phyloP scores from a whole-genome alignment of 169 alveolate species.

The Cryptosporidium andersoni region DNA sequence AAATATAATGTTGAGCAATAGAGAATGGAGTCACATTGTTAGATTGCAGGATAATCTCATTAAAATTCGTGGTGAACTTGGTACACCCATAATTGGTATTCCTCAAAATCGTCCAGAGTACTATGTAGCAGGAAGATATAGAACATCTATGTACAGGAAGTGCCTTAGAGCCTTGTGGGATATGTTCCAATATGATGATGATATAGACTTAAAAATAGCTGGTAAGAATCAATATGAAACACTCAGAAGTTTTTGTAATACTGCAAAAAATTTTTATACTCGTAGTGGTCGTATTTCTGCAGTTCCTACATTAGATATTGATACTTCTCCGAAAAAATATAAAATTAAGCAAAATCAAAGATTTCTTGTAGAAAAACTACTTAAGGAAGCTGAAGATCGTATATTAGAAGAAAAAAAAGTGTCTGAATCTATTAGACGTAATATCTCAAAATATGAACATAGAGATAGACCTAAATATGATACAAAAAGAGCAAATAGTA shows the following conservation, averaged over 20 bases:
- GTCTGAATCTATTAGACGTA: slow-evolving; percentile 1
- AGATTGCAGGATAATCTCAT: slow-evolving; percentile 29
- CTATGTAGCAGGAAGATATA: slow-evolving; percentile 67
- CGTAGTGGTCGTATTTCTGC: slow-evolving; percentile 58
- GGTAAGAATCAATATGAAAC: slow-evolving; percentile 61
- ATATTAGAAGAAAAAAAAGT: slow-evolving; percentile 18
- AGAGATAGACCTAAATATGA: slow-evolving; percentile 6
- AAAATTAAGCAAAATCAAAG: not conserved
- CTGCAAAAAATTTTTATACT: slow-evolving; percentile 68
- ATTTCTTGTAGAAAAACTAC: slow-evolving; percentile 12
- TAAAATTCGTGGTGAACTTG: slow-evolving; percentile 30
- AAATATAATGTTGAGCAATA: slow-evolving; percentile 10
- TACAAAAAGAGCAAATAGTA: slow-evolving; percentile 7
- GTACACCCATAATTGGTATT: slow-evolving; percentile 52
- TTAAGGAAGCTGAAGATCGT: slow-evolving; percentile 13
- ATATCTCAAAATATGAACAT: slow-evolving; percentile 10
- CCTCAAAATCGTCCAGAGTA: slow-evolving; percentile 41
- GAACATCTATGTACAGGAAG: slow-evolving; percentile 65
- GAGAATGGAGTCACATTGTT: slow-evolving; percentile 53
- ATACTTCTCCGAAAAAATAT: slow-evolving; percentile 17
- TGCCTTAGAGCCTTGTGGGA: slow-evolving; percentile 69
- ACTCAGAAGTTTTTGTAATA: slow-evolving; percentile 61
- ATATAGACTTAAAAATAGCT: slow-evolving; percentile 43
- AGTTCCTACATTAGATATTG: slow-evolving; percentile 44
- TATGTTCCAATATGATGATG: slow-evolving; percentile 70